These are phyloP conservation scores for Aspergillus vadensis DNA, from an alignment of 2,329 filamentous ascomycete genomes.

Conservation along the genomic window DNA sequence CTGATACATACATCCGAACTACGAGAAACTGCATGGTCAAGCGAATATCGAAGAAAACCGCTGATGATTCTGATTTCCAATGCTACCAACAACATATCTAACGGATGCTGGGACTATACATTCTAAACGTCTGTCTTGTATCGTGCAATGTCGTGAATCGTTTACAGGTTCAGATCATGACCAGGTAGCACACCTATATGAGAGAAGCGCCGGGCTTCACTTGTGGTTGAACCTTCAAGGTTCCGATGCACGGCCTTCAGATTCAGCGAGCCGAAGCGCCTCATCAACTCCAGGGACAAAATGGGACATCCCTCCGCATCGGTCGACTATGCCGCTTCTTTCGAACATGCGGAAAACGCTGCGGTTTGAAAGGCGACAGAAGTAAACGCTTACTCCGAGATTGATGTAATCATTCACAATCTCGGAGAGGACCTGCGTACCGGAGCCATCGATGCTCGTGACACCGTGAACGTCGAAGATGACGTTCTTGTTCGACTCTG, in stretches of 20 bases:
- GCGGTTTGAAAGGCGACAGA: slow-evolving; percentile 56
- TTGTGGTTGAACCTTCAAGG: slow-evolving; percentile 18
- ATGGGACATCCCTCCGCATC: slow-evolving; percentile 73
- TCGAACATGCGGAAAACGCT: slow-evolving; percentile 73
- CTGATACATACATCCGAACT: background rate
- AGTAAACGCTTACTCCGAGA: slow-evolving; percentile 63
- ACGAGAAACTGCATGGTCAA: background rate
- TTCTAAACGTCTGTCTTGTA: slow-evolving; percentile 1
- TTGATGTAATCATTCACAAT: slow-evolving; percentile 82
- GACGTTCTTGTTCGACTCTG: slow-evolving; percentile 85
- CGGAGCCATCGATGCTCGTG: slow-evolving; percentile 88
- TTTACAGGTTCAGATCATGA: background rate
- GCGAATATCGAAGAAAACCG: background rate
- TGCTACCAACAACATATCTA: slow-evolving; percentile 2
- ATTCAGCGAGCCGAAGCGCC: slow-evolving; percentile 77
- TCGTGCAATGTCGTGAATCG: slow-evolving; percentile 1
- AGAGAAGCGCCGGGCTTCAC: background rate
- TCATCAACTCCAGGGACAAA: slow-evolving; percentile 85
- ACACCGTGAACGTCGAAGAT: slow-evolving; percentile 99
- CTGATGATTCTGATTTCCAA: background rate
- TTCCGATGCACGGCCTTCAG: slow-evolving; percentile 57
- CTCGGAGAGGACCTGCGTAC: slow-evolving; percentile 85
- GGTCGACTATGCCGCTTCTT: slow-evolving; percentile 79
- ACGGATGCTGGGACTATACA: background rate
- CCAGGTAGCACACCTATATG: background rate